Evolutionary conservation across 345 rosid species (phyloP).

Genomic region (Raphanus raphanistrum): DNA sequence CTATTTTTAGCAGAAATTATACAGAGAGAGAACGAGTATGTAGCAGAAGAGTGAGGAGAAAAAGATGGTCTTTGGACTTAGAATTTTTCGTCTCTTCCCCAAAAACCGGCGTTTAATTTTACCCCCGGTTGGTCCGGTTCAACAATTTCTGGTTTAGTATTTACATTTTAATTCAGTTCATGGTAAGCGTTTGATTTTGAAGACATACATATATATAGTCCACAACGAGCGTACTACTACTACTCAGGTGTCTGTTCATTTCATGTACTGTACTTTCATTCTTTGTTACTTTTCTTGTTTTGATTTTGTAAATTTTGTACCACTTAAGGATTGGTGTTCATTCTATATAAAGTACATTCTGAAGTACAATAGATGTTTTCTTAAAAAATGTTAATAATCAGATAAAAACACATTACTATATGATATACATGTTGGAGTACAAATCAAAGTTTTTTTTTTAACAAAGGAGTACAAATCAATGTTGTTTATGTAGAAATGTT

Average conservation of each 20-base stretch:
- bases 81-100: slow-evolving; percentile 14
- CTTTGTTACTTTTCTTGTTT: background rate
- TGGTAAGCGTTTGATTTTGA: background rate
- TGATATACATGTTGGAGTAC: background rate
- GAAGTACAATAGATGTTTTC: background rate
- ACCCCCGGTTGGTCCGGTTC: background rate
- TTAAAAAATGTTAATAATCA: background rate
- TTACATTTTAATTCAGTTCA: background rate
- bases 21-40: slow-evolving; percentile 42
- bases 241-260: background rate
- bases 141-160: background rate
- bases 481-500: background rate
- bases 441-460: background rate
- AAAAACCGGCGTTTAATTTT: slow-evolving; percentile 3
- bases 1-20: background rate
- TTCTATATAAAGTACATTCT: background rate
- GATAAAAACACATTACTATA: background rate
- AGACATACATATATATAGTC: background rate
- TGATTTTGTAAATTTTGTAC: background rate
- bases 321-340: background rate
- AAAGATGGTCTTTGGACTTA: slow-evolving; percentile 13
- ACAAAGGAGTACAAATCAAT: background rate
- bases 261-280: background rate
- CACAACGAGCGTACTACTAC: background rate
- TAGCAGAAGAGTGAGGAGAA: slow-evolving; percentile 43